Evolutionary conservation across 1,284 basidiomycete species (phyloP), one percentile per base, ranked within the genome.

Genomic region (Fomitopsis pinicola): DNA sequence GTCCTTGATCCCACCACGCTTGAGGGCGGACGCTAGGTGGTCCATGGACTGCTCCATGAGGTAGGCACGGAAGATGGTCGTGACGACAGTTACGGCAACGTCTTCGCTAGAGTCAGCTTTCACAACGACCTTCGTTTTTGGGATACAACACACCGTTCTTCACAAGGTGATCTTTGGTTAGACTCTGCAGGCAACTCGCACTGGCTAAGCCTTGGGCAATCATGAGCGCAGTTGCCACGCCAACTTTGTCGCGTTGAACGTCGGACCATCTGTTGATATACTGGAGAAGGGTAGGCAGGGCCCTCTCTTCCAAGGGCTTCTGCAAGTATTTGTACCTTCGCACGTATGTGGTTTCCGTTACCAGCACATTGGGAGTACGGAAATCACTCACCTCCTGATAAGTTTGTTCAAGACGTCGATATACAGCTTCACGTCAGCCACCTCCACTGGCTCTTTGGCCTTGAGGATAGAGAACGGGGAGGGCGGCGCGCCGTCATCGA

Each of bases 241-340:
- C 86, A 59, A 98, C 81, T 79, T 95, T 96, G 70, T 93, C 88
- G 65, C 88, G 86, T 77, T 92, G 87, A 26, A 77, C 80, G 15
- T 82, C 73, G 5, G 86, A 76, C 94, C 94, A 96, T 69, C 91
- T 88, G 72, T 93, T 87, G 71, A 92, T 86, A 73, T 97, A 97
- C 73, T 97, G 94, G 64, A 98, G 78, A 58, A 98, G 82, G 57
- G 84, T 85, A 3, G 93, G 92, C 36, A 98, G 82, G 61, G 93
- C 85, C 46, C 82, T 85, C 73, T 90, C 90, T 77, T 98, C 96
- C 55, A 98, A 87, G 48, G 95, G 94, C 75, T 91, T 94, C 78
- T 98, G 96, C 68, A 98, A 91, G 82, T 98, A 98, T 76, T 98
- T 98, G 84, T 97, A 98, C 77, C 93, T 95, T 69, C 12, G 22